These are phyloP conservation scores for Pyrus betulifolia DNA, from an alignment of 306 rosid species.

Conservation along the genomic window DNA sequence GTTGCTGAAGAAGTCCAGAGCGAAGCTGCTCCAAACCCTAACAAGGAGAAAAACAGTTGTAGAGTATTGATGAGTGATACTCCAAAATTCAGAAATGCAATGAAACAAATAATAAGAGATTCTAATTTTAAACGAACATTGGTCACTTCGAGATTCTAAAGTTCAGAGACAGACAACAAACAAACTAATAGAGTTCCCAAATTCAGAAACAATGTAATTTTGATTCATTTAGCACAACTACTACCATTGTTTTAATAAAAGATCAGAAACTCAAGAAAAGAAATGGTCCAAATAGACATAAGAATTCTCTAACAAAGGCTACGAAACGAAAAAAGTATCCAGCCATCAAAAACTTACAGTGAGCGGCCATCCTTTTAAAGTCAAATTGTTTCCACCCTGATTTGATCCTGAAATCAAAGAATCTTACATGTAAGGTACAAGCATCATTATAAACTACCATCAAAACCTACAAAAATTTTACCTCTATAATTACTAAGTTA, in stretches of 20 bases:
- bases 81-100: background rate
- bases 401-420: conserved; percentile 65
- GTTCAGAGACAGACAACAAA: background rate
- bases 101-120: background rate
- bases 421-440: conserved; percentile 22
- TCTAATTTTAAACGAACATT: background rate
- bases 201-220: background rate
- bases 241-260: background rate
- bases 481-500: background rate
- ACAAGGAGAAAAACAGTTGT: conserved; percentile 1
- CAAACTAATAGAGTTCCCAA: background rate
- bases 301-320: background rate
- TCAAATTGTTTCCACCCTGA: conserved; percentile 91
- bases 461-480: background rate
- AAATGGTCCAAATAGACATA: background rate
- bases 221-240: background rate
- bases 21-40: conserved; percentile 97
- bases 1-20: conserved; percentile 84
- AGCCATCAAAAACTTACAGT: conserved; percentile 47
- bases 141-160: background rate
- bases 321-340: background rate
- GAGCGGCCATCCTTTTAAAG: conserved; percentile 97
- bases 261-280: background rate
- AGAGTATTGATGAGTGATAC: background rate
- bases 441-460: conserved; percentile 9